Conservation (phyloP, 2,329 filamentous ascomycete species). For the Calonectria leucothoes region DNA sequence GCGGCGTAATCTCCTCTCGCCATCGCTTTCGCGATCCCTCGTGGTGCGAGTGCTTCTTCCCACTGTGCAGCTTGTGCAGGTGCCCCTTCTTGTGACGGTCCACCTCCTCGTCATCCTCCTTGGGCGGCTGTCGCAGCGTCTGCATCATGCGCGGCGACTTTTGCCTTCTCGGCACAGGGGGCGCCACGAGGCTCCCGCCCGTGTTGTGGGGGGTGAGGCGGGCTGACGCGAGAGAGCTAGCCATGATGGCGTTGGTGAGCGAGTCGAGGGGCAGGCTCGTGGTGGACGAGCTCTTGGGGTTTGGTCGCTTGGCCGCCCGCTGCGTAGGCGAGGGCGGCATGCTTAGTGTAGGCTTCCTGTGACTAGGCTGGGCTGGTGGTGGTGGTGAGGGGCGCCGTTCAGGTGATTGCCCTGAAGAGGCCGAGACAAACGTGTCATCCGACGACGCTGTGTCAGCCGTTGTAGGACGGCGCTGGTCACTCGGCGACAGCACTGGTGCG, state of each 20-base stretch:
- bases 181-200: slow-evolving; percentile 48
- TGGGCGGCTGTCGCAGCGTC: slow-evolving; percentile 71
- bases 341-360: slow-evolving; percentile 34
- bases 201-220: slow-evolving; percentile 58
- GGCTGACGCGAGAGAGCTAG: slow-evolving; percentile 77
- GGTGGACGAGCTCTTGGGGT: slow-evolving; percentile 42
- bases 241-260: slow-evolving; percentile 80
- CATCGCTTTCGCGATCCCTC: slow-evolving; percentile 81
- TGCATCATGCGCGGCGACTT: slow-evolving; percentile 69
- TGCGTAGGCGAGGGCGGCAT: slow-evolving; percentile 47
- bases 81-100: slow-evolving; percentile 61
- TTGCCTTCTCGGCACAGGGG: slow-evolving; percentile 55
- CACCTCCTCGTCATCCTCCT: slow-evolving; percentile 64
- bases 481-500: slow-evolving; percentile 21
- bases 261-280: slow-evolving; percentile 68
- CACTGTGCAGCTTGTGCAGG: slow-evolving; percentile 62
- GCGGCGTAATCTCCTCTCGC: slow-evolving; percentile 78
- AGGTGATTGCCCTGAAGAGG: slow-evolving; percentile 51
- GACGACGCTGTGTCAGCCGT: slow-evolving; percentile 51
- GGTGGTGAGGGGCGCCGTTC: slow-evolving; percentile 41
- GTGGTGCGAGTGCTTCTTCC: slow-evolving; percentile 79
- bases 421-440: slow-evolving; percentile 59
- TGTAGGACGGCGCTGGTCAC: slow-evolving; percentile 31
- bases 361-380: slow-evolving; percentile 25
- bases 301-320: slow-evolving; percentile 46